These are phyloP conservation scores for Pythium dissotocum DNA, from an alignment of 352 stramenopile genomes.

Conservation along the genomic window DNA sequence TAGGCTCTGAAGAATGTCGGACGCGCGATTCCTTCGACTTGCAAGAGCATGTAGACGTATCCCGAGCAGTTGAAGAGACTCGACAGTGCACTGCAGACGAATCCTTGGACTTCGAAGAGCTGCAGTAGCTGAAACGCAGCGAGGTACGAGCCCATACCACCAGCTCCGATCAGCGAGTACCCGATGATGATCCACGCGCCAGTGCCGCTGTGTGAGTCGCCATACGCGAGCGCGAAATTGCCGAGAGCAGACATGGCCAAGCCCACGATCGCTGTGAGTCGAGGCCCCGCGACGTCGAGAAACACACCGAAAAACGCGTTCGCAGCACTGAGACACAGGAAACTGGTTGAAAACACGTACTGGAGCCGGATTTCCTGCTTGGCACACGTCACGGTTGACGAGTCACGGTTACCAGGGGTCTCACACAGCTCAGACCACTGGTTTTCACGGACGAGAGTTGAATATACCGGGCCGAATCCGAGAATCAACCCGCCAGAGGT, in stretches of 20 bases:
- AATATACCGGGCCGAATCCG: slow-evolving; percentile 79
- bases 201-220: slow-evolving; percentile 49
- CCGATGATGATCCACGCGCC: slow-evolving; percentile 64
- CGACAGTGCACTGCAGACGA: slow-evolving; percentile 79
- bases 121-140: slow-evolving; percentile 81
- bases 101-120: slow-evolving; percentile 70
- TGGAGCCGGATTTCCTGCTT: slow-evolving; percentile 62
- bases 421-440: slow-evolving; percentile 73
- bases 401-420: not conserved
- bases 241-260: slow-evolving; percentile 46
- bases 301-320: slow-evolving; percentile 81
- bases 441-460: slow-evolving; percentile 55
- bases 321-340: slow-evolving; percentile 76
- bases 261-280: slow-evolving; percentile 53
- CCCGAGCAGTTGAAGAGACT: slow-evolving; percentile 86
- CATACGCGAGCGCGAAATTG: slow-evolving; percentile 60
- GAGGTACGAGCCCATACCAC: slow-evolving; percentile 76
- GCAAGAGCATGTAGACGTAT: slow-evolving; percentile 84
- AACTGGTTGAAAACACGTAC: slow-evolving; percentile 78
- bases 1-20: slow-evolving; percentile 59
- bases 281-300: slow-evolving; percentile 66
- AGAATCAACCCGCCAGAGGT: slow-evolving; percentile 74
- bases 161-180: slow-evolving; percentile 66
- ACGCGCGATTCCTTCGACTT: slow-evolving; percentile 51
- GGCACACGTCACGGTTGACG: slow-evolving; percentile 33